Evolutionary conservation across 2,329 filamentous ascomycete species (phyloP).

Genomic region (Colletotrichum euphorbiae): DNA sequence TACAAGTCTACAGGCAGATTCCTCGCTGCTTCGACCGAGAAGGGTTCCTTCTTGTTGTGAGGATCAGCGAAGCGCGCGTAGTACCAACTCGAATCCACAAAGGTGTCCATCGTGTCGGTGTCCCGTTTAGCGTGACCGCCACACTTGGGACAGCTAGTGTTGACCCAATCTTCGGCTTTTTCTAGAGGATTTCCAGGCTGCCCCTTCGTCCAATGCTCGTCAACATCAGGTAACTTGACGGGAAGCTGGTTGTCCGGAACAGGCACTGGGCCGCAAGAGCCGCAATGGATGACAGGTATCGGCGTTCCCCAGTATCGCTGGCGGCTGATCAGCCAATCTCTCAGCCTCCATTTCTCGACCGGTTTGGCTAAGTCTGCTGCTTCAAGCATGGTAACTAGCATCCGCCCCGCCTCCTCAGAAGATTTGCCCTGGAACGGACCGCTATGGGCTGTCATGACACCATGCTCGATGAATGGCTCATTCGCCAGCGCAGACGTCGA

Average conservation of each 20-base stretch:
- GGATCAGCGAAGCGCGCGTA: constrained; percentile 84
- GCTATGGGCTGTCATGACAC: constrained; percentile 74
- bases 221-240: constrained; percentile 77
- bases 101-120: constrained; percentile 96
- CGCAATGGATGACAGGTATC: constrained; percentile 88
- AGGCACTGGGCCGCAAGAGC: constrained; percentile 79
- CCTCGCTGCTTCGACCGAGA: constrained; percentile 70
- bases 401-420: constrained; percentile 71
- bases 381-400: constrained; percentile 69
- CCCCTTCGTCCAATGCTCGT: constrained; percentile 74
- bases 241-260: constrained; percentile 83
- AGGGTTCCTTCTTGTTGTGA: constrained; percentile 69
- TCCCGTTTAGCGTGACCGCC: constrained; percentile 78
- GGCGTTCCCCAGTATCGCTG: constrained; percentile 93
- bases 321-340: constrained; percentile 93
- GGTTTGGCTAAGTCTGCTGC: constrained; percentile 68
- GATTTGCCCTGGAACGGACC: constrained; percentile 72
- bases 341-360: constrained; percentile 81
- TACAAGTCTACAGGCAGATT: constrained; percentile 86
- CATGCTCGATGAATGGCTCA: constrained; percentile 72
- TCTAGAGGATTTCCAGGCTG: constrained; percentile 83
- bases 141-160: constrained; percentile 82
- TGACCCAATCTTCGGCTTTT: constrained; percentile 77
- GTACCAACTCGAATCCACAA: constrained; percentile 96
- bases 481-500: constrained; percentile 56